Conservation (phyloP, 2,329 filamentous ascomycete genomes). For the Colletotrichum sp. region DNA sequence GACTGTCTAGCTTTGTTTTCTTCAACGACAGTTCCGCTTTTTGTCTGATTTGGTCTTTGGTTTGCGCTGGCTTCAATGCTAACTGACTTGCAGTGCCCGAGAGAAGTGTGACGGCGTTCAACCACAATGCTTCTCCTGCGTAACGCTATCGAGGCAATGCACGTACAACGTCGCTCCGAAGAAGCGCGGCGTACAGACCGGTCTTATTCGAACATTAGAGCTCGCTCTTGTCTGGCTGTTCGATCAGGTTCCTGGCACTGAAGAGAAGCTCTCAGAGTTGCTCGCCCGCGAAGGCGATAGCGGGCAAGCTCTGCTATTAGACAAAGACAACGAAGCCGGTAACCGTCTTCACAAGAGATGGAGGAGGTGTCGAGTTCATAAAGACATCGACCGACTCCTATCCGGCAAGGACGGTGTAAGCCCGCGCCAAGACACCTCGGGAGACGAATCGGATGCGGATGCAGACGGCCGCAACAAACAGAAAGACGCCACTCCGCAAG, state of each 20-base stretch:
- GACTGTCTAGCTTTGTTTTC: background rate
- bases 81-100: conserved; percentile 47
- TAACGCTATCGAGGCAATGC: conserved; percentile 66
- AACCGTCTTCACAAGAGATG: conserved; percentile 66
- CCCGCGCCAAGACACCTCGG: conserved; percentile 36
- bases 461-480: conserved; percentile 20
- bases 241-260: conserved; percentile 62
- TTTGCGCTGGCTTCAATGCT: background rate
- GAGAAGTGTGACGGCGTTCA: conserved; percentile 77
- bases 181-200: conserved; percentile 80
- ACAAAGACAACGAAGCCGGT: conserved; percentile 54
- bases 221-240: conserved; percentile 71
- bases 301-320: conserved; percentile 50
- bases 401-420: conserved; percentile 46
- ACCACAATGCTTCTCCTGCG: conserved; percentile 71
- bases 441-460: conserved; percentile 35
- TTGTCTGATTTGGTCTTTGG: background rate
- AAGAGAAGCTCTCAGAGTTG: conserved; percentile 60
- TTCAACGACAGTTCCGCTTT: background rate
- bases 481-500: background rate
- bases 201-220: conserved; percentile 78
- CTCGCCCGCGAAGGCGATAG: conserved; percentile 50
- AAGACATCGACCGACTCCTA: conserved; percentile 66
- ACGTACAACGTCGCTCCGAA: conserved; percentile 76
- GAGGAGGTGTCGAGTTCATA: conserved; percentile 66